Evolutionary conservation across 2,329 filamentous ascomycete species (phyloP).

Genomic region (Podosphaera fusca): DNA sequence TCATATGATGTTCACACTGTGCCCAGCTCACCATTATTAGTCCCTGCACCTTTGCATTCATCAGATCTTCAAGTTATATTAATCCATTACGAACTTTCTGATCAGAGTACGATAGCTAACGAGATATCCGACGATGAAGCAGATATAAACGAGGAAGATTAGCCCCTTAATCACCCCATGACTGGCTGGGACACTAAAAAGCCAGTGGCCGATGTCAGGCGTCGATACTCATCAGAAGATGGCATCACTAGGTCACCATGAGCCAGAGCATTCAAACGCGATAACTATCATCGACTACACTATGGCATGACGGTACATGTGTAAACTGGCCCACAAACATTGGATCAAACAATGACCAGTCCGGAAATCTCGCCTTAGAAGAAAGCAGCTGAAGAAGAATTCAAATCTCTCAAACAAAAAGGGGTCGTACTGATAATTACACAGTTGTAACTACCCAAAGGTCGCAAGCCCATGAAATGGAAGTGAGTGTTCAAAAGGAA

Average conservation of each 20-base stretch:
- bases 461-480: not conserved
- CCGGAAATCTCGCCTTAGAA: not conserved
- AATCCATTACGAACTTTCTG: not conserved
- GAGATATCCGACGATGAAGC: not conserved
- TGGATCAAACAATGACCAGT: not conserved
- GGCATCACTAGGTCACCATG: not conserved
- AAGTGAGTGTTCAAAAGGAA: constrained; percentile 1
- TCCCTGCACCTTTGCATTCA: not conserved
- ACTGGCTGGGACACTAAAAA: not conserved
- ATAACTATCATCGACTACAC: not conserved
- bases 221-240: not conserved
- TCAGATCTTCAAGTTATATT: not conserved
- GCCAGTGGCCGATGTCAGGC: not conserved
- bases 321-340: not conserved
- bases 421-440: not conserved
- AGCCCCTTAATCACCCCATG: not conserved
- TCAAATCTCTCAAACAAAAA: not conserved
- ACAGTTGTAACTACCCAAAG: not conserved
- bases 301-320: not conserved
- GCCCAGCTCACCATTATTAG: not conserved
- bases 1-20: not conserved
- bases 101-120: not conserved
- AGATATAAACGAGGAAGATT: not conserved
- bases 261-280: not conserved
- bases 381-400: not conserved